phyloP scores from a whole-genome alignment of 371 early-diverging fungal species.

The Mucor lusitanicus region DNA sequence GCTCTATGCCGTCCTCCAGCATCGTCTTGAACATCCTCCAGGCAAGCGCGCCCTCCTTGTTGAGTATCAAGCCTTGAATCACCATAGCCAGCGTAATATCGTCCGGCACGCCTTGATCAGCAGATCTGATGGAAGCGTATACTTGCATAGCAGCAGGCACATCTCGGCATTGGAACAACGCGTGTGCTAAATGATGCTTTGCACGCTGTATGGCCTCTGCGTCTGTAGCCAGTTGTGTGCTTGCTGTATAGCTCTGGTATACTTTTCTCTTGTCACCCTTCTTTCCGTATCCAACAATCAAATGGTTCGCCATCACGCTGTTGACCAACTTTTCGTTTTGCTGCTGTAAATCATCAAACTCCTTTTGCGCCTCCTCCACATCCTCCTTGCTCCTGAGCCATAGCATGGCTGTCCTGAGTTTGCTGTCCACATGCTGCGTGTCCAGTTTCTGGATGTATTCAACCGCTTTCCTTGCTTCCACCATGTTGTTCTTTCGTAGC shows the following conservation, averaged over 20 bases:
- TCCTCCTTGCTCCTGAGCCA: slow-evolving; percentile 35
- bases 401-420: slow-evolving; percentile 31
- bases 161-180: slow-evolving; percentile 47
- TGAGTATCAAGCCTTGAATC: slow-evolving; percentile 40
- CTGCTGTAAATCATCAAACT: slow-evolving; percentile 28
- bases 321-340: slow-evolving; percentile 21
- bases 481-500: slow-evolving; percentile 28
- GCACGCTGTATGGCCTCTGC: slow-evolving; percentile 10
- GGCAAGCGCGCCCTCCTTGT: slow-evolving; percentile 37
- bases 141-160: slow-evolving; percentile 39
- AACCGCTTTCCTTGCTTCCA: slow-evolving; percentile 16
- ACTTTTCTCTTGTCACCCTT: slow-evolving; percentile 8
- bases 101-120: slow-evolving; percentile 33
- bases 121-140: slow-evolving; percentile 33
- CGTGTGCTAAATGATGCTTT: slow-evolving; percentile 33
- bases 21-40: slow-evolving; percentile 42
- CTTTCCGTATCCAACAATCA: slow-evolving; percentile 34
- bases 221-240: neutral
- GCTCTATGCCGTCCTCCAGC: slow-evolving; percentile 29
- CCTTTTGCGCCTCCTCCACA: slow-evolving; percentile 25
- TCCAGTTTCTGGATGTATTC: slow-evolving; percentile 14
- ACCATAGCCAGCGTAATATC: slow-evolving; percentile 47
- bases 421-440: slow-evolving; percentile 20
- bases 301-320: slow-evolving; percentile 44
- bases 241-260: neutral